Conservation (phyloP, 331 rosid species). For the Cydonia oblonga region DNA sequence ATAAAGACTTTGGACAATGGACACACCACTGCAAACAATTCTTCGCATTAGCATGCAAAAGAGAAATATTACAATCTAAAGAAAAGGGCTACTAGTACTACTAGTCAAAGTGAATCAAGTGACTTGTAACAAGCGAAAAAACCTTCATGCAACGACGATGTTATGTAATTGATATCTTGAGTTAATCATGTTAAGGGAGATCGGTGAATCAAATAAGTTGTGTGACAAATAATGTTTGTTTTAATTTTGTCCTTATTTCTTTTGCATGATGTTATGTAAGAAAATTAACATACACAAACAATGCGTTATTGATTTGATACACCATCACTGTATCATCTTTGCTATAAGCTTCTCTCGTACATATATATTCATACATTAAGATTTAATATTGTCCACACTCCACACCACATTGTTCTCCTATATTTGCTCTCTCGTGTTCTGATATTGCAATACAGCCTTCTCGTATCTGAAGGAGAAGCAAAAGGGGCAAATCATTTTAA, state of each 20-base stretch:
- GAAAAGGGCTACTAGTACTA: not conserved
- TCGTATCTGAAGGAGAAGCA: constrained; percentile 34
- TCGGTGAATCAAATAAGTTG: no score
- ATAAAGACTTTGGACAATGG: not conserved
- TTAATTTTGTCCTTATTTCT: rapidly evolving
- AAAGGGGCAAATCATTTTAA: constrained; percentile 11
- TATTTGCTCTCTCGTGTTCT: constrained; percentile 55
- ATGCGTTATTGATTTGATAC: rapidly evolving
- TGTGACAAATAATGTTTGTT: no score
- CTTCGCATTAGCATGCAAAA: not conserved
- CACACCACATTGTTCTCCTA: constrained; percentile 21
- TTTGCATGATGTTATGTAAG: no score
- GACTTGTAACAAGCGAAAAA: not conserved
- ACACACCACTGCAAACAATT: not conserved
- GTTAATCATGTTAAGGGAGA: no score
- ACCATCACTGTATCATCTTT: no score
- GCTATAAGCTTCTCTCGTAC: not conserved
- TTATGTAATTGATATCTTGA: no score
- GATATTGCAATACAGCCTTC: constrained; percentile 28
- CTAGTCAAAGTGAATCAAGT: not conserved
- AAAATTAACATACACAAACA: no score
- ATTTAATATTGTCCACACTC: not conserved
- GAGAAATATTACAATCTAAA: not conserved
- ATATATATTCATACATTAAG: not conserved
- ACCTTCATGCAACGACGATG: not conserved